Evolutionary conservation across 257 asterid genomes (phyloP), one percentile per base, ranked within the genome.

Genomic region (Salvia miltiorrhiza): DNA sequence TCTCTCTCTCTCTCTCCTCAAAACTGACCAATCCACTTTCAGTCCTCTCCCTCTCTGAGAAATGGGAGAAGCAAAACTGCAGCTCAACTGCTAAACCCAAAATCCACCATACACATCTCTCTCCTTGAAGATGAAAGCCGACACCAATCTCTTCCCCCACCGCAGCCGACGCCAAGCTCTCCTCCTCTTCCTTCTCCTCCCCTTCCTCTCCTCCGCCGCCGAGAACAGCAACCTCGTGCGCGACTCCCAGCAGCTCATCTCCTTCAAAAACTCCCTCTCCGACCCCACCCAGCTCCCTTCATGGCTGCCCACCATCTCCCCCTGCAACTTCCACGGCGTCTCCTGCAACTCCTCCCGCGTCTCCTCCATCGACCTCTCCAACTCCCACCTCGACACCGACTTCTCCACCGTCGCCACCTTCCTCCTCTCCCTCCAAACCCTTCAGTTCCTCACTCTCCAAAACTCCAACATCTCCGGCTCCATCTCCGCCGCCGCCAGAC

Each of bases 281-380:
- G 69, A 76, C 74, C 82, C 88, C 37, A 41, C 43, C 70, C 74
- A 58, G 11, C 88, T 93, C 55, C 79, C 45, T 16, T 71, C 81
- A 50, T 93, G 97, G 97, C 74, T 69, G 12, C 80, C 90, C 23
- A 68, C 77, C 12, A 28, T n/a, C 58, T 64, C 80, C 19, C 93
- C 94, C 74, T 93, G 97, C 80, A 77, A 65, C 58, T 93, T 82
- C 83, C 69, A 58, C 52, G 95, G 96, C 54, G 89, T 93, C 61
- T 63, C 81, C 12, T 91, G 96, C 75, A 77, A 63, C 23, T 73
- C 72, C 85, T 72, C 84, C 24, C 65, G 83, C 49, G 86, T 93
- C 12, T 75, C 96, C 60, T 57, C 89, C 49, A 69, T 90, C 64
- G 89, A 91, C 88, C 96, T 90, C 78, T 72, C 81, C 9, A 52